Conservation (phyloP, 2,329 filamentous ascomycete species). For the Fusarium bactridioides region DNA sequence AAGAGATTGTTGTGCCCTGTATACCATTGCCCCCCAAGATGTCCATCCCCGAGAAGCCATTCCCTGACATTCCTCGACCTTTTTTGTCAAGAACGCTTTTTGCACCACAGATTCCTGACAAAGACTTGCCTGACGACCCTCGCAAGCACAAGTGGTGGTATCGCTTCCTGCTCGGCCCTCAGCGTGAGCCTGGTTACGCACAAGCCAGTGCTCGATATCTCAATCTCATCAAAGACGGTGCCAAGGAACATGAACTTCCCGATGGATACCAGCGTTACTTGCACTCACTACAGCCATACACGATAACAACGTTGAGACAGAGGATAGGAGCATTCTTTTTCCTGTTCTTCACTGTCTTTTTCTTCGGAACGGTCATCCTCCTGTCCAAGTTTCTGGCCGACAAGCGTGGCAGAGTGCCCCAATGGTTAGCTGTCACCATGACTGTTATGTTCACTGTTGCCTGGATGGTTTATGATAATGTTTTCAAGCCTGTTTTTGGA, state of each 20-base stretch:
- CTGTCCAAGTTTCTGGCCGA: conserved; percentile 62
- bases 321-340: conserved; percentile 70
- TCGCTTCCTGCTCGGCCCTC: conserved; percentile 54
- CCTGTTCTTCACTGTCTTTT: conserved; percentile 61
- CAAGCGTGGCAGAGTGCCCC: conserved; percentile 71
- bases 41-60: conserved; percentile 69
- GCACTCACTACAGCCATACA: conserved; percentile 72
- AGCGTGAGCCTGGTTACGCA: conserved; percentile 74
- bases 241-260: conserved; percentile 81
- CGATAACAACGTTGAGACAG: conserved; percentile 72
- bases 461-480: conserved; percentile 56
- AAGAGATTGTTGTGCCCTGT: conserved; percentile 83
- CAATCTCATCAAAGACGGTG: conserved; percentile 79
- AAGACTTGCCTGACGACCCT: conserved; percentile 42
- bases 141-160: conserved; percentile 54
- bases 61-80: conserved; percentile 60
- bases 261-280: conserved; percentile 80
- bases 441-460: conserved; percentile 59
- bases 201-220: conserved; percentile 87
- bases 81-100: conserved; percentile 90
- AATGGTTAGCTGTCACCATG: conserved; percentile 67
- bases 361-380: conserved; percentile 62
- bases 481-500: conserved; percentile 73
- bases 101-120: conserved; percentile 63
- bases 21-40: conserved; percentile 68